Evolutionary conservation across 2,329 filamentous ascomycete genomes (phyloP), one percentile per base, ranked within the genome.

Genomic region (Scedosporium aurantiacum): DNA sequence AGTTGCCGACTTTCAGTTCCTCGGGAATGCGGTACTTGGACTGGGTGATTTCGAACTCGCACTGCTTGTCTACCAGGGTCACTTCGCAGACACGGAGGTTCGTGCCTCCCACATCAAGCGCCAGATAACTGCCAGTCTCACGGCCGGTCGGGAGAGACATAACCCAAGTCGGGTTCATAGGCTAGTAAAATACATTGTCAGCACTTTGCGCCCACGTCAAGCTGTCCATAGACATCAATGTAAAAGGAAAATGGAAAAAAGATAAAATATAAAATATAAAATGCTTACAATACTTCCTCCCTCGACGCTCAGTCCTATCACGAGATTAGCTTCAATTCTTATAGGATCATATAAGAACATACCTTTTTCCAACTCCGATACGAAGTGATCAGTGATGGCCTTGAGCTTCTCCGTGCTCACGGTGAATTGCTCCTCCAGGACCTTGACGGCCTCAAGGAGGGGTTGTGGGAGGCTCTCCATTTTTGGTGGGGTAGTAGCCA

Each of bases 161-260:
- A 65, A 95, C 91, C 93, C 93, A 97, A 61, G 92, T 96, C 63
- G 93, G 89, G 77, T 97, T 97, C 93, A 97, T 97, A 63, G 93
- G 92, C 90, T 96, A 67, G 55, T 57, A 5, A 5, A 32, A 5
- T 21, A 8, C n/a, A 10, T 10, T 37, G 54, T 72, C 64, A 70
- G 71, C 62, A 60, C n/a, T 37, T 23, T 28, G 5, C 16, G 23
- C 21, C 2, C 27, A 28, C 5, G 50, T 14, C 18, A 54, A 47
- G 47, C 45, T 62, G 40, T 25, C 32, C 43, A 5, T 18, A 40
- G 21, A 6, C 27, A 6, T 57, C n/a, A n/a, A 45, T 18, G 8
- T 2, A 23, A 18, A 6, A 25, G 10, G 43, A 47, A 7, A 16
- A 47, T 47, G 5, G n/a, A n/a, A n/a, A n/a, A n/a, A n/a, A n/a